Conservation (phyloP, 73 alveolate genomes). For the Tetrahymena elliotti region DNA sequence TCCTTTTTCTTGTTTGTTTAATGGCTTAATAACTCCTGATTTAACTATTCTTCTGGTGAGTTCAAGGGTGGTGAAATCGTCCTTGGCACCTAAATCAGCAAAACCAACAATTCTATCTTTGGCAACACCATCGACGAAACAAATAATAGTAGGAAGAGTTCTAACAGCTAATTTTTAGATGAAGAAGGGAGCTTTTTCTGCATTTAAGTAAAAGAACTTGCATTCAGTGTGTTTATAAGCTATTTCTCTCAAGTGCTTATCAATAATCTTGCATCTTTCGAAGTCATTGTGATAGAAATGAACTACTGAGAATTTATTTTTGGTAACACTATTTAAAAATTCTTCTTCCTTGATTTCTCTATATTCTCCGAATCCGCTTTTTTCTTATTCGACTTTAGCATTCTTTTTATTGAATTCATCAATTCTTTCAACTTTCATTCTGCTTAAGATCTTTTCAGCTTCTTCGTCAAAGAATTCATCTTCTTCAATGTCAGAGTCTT, state of each 20-base stretch:
- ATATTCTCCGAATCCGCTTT: constrained; percentile 89
- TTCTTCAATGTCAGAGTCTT: constrained; percentile 68
- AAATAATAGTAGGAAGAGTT: constrained; percentile 86
- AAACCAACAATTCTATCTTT: constrained; percentile 89
- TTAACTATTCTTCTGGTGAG: constrained; percentile 35
- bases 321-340: constrained; percentile 82
- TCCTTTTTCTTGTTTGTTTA: neutral
- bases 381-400: constrained; percentile 58
- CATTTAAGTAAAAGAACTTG: constrained; percentile 77
- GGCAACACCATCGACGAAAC: constrained; percentile 86
- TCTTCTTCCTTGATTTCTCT: constrained; percentile 92
- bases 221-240: constrained; percentile 87
- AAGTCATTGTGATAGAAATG: constrained; percentile 97
- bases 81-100: constrained; percentile 85
- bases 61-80: constrained; percentile 76
- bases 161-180: constrained; percentile 73
- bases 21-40: neutral
- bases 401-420: constrained; percentile 58
- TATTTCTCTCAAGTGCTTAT: constrained; percentile 77
- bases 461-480: constrained; percentile 79
- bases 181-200: constrained; percentile 95
- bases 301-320: constrained; percentile 72
- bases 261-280: constrained; percentile 94
- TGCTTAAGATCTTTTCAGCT: constrained; percentile 74
- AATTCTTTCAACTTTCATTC: constrained; percentile 66